Percentiles rank a stretch among this genome's conserved stretches.
Conservation (phyloP, 805 yeast species). For the Zygosaccharomyces kombuchaensis region DNA sequence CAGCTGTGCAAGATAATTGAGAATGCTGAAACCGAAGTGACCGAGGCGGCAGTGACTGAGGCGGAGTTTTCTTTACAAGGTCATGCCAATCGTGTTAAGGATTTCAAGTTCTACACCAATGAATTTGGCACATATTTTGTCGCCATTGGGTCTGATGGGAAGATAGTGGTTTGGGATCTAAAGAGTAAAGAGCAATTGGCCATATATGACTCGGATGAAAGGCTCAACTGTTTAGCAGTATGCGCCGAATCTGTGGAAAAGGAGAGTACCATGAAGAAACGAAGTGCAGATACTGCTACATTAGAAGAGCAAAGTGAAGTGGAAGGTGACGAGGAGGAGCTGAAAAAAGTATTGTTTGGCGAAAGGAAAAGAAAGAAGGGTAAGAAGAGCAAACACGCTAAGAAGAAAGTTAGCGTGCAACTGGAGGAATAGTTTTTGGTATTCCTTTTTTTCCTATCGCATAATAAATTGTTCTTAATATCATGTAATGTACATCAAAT, state of each 20-base stretch:
- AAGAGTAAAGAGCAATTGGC: slow-evolving; percentile 71
- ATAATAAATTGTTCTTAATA: not conserved
- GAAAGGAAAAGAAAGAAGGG: slow-evolving; percentile 38
- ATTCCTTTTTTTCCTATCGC: not conserved
- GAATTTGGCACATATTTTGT: slow-evolving; percentile 48
- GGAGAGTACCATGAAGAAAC: slow-evolving; percentile 60
- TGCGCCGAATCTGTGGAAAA: slow-evolving; percentile 78
- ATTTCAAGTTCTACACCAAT: slow-evolving; percentile 51
- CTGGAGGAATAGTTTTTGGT: slow-evolving; percentile 39
- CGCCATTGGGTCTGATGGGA: slow-evolving; percentile 90
- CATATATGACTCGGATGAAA: slow-evolving; percentile 84
- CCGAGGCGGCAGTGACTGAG: slow-evolving; percentile 44
- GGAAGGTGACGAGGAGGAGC: slow-evolving; percentile 69
- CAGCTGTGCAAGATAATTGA: slow-evolving; percentile 37
- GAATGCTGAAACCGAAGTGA: slow-evolving; percentile 26
- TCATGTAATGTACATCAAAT: slow-evolving; percentile 12
- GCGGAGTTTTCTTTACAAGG: slow-evolving; percentile 66
- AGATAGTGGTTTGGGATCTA: slow-evolving; percentile 85
- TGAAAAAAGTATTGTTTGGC: slow-evolving; percentile 55
- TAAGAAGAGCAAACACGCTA: slow-evolving; percentile 38
- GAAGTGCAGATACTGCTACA: slow-evolving; percentile 48
- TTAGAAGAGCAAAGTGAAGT: slow-evolving; percentile 65
- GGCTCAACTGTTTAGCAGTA: slow-evolving; percentile 79
- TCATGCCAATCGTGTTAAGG: slow-evolving; percentile 83
- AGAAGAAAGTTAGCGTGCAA: slow-evolving; percentile 50